A percentile compares a stretch with the other conserved stretches of the same genome.
Conservation (phyloP, 169 alveolate species). For the Toxoplasma gondii region DNA sequence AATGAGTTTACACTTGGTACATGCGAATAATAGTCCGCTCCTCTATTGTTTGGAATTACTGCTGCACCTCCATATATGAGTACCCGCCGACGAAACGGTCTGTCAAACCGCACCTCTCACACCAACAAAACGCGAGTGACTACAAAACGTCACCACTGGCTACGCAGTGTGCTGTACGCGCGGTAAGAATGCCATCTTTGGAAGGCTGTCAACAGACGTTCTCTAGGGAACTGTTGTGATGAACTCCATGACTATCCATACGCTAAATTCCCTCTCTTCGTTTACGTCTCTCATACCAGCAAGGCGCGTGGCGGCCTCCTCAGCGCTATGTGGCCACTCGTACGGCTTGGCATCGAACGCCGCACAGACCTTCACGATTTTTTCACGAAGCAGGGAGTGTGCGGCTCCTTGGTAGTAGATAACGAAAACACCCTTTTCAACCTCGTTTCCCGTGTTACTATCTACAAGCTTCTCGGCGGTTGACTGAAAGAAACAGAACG, state of each 20-base stretch:
- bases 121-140: too few relatives aligned
- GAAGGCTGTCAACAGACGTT: too few relatives aligned
- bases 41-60: too few relatives aligned
- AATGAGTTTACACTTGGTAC: too few relatives aligned
- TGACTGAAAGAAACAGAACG: constrained; percentile 90
- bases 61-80: too few relatives aligned
- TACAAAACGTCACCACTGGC: neutral
- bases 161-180: neutral
- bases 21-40: too few relatives aligned
- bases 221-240: too few relatives aligned
- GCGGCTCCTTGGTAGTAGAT: constrained; percentile 91
- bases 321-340: constrained; percentile 82
- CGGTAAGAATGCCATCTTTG: too few relatives aligned
- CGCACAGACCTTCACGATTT: constrained; percentile 90
- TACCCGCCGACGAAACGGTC: too few relatives aligned
- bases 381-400: constrained; percentile 86
- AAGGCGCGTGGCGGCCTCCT: constrained; percentile 48
- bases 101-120: too few relatives aligned
- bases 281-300: neutral
- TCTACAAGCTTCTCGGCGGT: constrained; percentile 82
- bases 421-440: constrained; percentile 91
- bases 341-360: constrained; percentile 89
- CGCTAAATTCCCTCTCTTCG: too few relatives aligned
- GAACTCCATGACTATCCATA: too few relatives aligned
- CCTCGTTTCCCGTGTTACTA: constrained; percentile 72